Conservation (phyloP, 1,139 yeast genomes). For the Nakaseomyces kungkrabaensis region DNA sequence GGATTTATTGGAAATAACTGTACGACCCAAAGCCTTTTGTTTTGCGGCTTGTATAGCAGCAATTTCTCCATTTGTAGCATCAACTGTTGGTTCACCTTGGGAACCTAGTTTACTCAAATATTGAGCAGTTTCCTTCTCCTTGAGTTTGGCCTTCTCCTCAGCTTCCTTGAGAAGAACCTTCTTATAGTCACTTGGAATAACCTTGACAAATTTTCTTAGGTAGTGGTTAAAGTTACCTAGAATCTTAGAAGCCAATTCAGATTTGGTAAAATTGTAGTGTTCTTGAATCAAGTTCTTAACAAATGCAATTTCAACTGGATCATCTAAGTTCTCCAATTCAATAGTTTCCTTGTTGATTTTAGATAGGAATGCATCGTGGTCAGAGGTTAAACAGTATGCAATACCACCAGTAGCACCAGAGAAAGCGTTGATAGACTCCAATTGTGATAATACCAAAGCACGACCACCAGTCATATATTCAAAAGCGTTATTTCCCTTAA, state of each 20-base stretch:
- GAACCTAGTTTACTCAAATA: constrained; percentile 44
- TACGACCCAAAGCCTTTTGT: constrained; percentile 34
- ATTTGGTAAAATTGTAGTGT: constrained; percentile 88
- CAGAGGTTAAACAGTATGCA: constrained; percentile 91
- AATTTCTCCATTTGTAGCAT: constrained; percentile 80
- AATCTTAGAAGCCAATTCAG: constrained; percentile 78
- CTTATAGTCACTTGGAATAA: constrained; percentile 85
- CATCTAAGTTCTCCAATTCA: constrained; percentile 65
- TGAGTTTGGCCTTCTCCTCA: constrained; percentile 42
- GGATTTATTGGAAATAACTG: constrained; percentile 34
- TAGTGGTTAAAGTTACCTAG: constrained; percentile 80
- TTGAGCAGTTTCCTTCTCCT: constrained; percentile 42
- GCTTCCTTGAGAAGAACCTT: constrained; percentile 77
- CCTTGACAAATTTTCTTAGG: constrained; percentile 85
- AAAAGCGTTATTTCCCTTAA: constrained; percentile 95
- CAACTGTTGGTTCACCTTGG: constrained; percentile 70
- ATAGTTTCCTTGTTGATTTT: constrained; percentile 78
- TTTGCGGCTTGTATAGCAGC: constrained; percentile 34
- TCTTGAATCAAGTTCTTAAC: constrained; percentile 90
- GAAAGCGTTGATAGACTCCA: constrained; percentile 87
- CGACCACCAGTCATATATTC: constrained; percentile 99
- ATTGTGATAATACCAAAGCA: constrained; percentile 80
- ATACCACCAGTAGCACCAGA: constrained; percentile 99
- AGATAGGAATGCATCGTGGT: constrained; percentile 69
- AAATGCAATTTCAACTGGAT: constrained; percentile 89